A percentile compares a stretch with the other conserved stretches of the same genome.
Conservation (phyloP, 805 yeast species). For the Suhomyces vadensis region DNA sequence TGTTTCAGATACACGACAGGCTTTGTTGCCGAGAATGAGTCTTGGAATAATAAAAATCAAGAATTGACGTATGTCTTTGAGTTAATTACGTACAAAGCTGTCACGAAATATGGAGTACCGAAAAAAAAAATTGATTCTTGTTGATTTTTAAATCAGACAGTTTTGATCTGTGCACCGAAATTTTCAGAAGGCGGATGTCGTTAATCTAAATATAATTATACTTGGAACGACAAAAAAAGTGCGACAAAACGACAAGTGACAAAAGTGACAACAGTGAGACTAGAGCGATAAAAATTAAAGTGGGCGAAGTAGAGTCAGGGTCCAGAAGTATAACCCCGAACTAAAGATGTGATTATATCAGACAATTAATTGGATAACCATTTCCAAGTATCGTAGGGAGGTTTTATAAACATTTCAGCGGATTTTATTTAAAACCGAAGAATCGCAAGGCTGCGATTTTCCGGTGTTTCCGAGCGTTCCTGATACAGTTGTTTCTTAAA, state of each 20-base stretch:
- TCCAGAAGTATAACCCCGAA: no score
- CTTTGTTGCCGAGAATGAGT: no score
- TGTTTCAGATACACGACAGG: no score
- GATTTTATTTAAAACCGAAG: neutral
- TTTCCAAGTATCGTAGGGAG: neutral
- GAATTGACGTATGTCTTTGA: no score
- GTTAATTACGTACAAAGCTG: no score
- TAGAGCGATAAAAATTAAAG: neutral
- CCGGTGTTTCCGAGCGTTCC: constrained; percentile 1
- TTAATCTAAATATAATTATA: neutral
- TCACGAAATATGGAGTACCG: neutral
- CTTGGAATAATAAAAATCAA: no score
- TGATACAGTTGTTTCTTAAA: constrained; percentile 1
- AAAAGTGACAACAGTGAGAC: neutral
- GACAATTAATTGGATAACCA: no score
- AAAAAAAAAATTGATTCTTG: neutral
- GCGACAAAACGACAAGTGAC: neutral
- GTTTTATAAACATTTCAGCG: neutral
- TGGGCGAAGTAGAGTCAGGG: neutral
- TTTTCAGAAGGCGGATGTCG: neutral
- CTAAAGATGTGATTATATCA: no score
- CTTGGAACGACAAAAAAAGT: neutral
- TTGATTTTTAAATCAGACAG: neutral
- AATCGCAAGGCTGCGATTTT: neutral
- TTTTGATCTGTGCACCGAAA: constrained; percentile 1